Evolutionary conservation across 1,284 basidiomycete genomes (phyloP).

Genomic region (Trichosporon asahii): DNA sequence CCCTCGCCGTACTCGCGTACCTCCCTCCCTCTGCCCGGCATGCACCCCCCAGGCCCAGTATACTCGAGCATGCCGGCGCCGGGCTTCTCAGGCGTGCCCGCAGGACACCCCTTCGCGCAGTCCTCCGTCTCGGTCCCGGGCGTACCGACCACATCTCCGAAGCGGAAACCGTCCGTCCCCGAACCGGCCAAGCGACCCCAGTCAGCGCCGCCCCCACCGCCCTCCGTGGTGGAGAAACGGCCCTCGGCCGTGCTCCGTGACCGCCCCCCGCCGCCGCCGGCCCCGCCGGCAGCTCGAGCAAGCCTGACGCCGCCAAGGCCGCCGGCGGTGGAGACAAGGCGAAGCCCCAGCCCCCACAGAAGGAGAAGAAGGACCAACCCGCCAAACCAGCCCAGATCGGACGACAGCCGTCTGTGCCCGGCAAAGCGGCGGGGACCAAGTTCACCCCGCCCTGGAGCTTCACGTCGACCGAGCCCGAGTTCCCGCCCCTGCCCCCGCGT

Average conservation of each 20-base stretch:
- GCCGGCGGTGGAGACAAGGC: not conserved
- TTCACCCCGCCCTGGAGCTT: not conserved
- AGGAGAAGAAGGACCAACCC: not conserved
- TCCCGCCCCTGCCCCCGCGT: not conserved
- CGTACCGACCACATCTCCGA: not conserved
- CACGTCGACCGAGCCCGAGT: not conserved
- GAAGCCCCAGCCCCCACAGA: not conserved
- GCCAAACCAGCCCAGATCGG: not conserved
- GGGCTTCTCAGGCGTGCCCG: not conserved
- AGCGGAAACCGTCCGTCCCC: not conserved
- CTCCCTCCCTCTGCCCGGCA: not conserved
- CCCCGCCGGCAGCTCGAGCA: not conserved
- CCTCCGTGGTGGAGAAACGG: not conserved
- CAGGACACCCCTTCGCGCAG: not conserved
- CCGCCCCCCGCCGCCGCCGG: not conserved
- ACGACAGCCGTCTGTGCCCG: not conserved
- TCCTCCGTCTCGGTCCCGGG: not conserved
- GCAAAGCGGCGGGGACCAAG: not conserved
- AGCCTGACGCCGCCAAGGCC: not conserved
- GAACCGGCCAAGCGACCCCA: not conserved
- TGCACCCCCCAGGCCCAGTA: not conserved
- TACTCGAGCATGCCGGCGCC: not conserved
- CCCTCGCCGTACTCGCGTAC: not conserved
- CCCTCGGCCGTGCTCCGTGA: not conserved
- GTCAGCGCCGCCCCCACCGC: not conserved